Evolutionary conservation across 306 rosid genomes (phyloP).

Genomic region (Castanea mollissima): DNA sequence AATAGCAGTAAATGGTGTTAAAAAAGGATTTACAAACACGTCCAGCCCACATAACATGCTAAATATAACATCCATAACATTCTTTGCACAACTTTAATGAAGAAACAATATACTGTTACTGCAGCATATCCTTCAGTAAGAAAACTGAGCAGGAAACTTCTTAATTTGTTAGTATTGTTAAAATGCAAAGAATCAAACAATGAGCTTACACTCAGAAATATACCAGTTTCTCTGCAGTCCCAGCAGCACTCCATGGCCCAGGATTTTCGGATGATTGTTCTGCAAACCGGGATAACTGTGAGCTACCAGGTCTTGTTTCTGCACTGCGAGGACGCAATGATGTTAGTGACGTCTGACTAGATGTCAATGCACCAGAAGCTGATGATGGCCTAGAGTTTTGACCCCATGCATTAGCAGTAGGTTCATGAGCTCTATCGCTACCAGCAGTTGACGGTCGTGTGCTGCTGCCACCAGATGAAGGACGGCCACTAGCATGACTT

Average conservation of each 20-base stretch:
- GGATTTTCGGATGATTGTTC: conserved; percentile 66
- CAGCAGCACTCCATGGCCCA: conserved; percentile 72
- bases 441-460: conserved; percentile 93
- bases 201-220: conserved; percentile 18
- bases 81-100: background rate
- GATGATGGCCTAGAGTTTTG: conserved; percentile 93
- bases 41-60: background rate
- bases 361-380: conserved; percentile 76
- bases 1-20: background rate
- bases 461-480: conserved; percentile 93
- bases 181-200: conserved; percentile 8
- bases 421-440: conserved; percentile 77
- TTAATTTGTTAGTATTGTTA: background rate
- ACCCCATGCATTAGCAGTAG: conserved; percentile 63
- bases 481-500: conserved; percentile 71
- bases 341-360: conserved; percentile 63
- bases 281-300: conserved; percentile 95
- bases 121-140: background rate
- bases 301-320: conserved; percentile 94
- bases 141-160: background rate
- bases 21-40: background rate
- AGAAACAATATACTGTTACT: background rate
- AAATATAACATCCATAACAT: background rate
- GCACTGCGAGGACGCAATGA: conserved; percentile 96
- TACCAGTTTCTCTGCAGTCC: conserved; percentile 85